Conservation (phyloP, 2,329 filamentous ascomycete genomes). For the Beauveria medogensis region DNA sequence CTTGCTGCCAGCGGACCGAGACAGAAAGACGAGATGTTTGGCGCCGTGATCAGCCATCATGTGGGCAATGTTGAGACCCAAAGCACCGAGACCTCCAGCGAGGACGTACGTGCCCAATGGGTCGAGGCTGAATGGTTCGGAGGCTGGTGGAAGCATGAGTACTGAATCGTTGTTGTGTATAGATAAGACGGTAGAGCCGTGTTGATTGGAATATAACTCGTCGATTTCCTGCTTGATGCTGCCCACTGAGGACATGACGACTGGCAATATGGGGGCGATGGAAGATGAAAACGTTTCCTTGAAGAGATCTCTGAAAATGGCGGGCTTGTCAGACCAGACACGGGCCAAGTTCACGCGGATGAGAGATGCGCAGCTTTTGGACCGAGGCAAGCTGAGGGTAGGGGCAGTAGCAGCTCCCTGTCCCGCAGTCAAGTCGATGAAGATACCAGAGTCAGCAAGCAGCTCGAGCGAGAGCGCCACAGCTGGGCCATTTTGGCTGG, state of each 20-base stretch:
- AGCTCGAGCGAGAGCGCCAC: neutral
- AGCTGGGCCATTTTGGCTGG: neutral
- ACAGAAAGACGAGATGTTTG: slow-evolving; percentile 12
- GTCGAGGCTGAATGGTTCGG: neutral
- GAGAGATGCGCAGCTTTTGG: slow-evolving; percentile 4
- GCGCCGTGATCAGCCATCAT: slow-evolving; percentile 12
- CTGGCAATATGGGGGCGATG: neutral
- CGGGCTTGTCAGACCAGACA: neutral
- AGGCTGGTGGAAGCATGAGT: too few relatives aligned
- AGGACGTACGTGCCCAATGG: slow-evolving; percentile 11
- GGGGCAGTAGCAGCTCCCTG: neutral
- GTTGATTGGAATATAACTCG: neutral
- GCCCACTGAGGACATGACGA: neutral
- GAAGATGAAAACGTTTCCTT: neutral
- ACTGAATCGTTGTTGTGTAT: neutral
- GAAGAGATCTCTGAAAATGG: neutral
- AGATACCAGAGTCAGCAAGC: neutral
- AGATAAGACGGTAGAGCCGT: neutral
- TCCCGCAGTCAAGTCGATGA: neutral
- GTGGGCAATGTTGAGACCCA: slow-evolving; percentile 8
- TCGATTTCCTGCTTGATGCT: neutral
- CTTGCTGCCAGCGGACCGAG: slow-evolving; percentile 9
- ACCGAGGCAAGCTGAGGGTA: neutral
- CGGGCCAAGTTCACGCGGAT: neutral
- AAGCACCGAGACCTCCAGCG: slow-evolving; percentile 13